phyloP scores from a whole-genome alignment of 768 basidiomycete species.

The Mrakia frigida region DNA sequence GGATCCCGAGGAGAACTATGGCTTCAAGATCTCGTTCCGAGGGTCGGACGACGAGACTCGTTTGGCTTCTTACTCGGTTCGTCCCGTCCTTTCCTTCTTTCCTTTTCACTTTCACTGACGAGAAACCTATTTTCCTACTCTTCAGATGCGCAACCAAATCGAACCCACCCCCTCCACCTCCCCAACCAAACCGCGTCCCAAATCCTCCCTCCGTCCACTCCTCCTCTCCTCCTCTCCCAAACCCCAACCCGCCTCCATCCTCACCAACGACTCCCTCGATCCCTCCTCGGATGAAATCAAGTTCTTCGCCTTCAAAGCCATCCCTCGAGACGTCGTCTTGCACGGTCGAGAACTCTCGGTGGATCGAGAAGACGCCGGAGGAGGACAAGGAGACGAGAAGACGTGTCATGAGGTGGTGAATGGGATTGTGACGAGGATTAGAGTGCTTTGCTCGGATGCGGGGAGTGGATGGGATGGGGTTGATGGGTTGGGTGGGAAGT shows the following conservation, averaged over 20 bases:
- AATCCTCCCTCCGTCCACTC: conserved; percentile 64
- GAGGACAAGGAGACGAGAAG: conserved; percentile 54
- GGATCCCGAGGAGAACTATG: conserved; percentile 60
- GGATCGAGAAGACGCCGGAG: conserved; percentile 31
- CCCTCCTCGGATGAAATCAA: conserved; percentile 43
- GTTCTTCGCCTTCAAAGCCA: conserved; percentile 47
- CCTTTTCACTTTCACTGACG: background rate
- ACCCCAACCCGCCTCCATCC: conserved; percentile 53
- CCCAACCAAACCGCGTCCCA: conserved; percentile 45
- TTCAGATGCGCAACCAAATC: background rate
- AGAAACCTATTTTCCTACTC: background rate
- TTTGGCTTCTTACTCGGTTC: conserved; percentile 75
- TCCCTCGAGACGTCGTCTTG: conserved; percentile 41
- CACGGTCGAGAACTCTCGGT: conserved; percentile 22
- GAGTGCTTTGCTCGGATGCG: conserved; percentile 60
- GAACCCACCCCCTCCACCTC: conserved; percentile 33
- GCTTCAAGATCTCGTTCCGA: conserved; percentile 77
- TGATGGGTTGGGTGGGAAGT: conserved; percentile 46
- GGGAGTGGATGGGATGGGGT: conserved; percentile 46
- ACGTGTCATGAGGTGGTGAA: conserved; percentile 74
- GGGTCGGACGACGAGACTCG: conserved; percentile 67
- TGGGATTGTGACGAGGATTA: conserved; percentile 65
- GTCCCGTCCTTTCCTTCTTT: conserved; percentile 46
- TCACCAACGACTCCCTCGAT: conserved; percentile 68
- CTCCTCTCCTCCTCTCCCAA: conserved; percentile 60